phyloP scores from a whole-genome alignment of 2,329 filamentous ascomycete species.

The Colletotrichum caudatum region DNA sequence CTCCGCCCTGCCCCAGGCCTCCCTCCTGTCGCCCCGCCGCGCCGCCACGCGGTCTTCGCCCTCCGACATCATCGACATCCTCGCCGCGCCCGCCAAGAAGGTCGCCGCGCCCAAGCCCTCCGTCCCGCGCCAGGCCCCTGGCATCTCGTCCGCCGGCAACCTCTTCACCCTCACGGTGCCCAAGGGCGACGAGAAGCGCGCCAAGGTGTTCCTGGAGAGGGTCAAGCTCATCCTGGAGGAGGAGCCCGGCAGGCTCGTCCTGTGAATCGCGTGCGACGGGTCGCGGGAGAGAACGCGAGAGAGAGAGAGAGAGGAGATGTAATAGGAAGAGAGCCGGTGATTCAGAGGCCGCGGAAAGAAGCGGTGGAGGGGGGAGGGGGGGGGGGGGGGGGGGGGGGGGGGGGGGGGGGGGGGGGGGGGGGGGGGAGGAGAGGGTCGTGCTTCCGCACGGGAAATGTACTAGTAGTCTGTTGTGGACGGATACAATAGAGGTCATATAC shows the following conservation, averaged over 20 bases:
- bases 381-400: neutral
- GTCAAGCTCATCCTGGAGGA: constrained; percentile 86
- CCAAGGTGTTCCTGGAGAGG: constrained; percentile 83
- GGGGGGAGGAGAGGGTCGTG: neutral
- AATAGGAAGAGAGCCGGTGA: neutral
- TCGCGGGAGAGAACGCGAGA: constrained; percentile 16
- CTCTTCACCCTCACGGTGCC: constrained; percentile 86
- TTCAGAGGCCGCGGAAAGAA: constrained; percentile 32
- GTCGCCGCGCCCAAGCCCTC: constrained; percentile 43
- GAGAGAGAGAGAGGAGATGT: constrained; percentile 1
- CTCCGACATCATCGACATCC: constrained; percentile 85
- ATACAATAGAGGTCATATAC: constrained; percentile 35
- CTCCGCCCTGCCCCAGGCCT: constrained; percentile 64
- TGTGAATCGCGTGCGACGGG: constrained; percentile 55
- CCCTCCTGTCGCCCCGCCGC: constrained; percentile 50
- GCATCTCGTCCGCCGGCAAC: constrained; percentile 71
- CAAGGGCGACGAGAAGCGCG: constrained; percentile 83
- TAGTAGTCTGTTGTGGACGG: constrained; percentile 36
- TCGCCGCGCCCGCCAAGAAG: constrained; percentile 62
- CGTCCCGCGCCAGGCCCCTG: constrained; percentile 50
- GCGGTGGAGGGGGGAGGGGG: neutral
- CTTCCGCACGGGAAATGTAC: constrained; percentile 30
- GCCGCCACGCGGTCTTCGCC: constrained; percentile 49
- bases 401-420: neutral
- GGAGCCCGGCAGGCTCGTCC: constrained; percentile 80